A percentile compares a stretch with the other conserved stretches of the same genome.
Evolutionary conservation across 2,329 filamentous ascomycete species (phyloP).

Genomic region (Cadophora sp.): DNA sequence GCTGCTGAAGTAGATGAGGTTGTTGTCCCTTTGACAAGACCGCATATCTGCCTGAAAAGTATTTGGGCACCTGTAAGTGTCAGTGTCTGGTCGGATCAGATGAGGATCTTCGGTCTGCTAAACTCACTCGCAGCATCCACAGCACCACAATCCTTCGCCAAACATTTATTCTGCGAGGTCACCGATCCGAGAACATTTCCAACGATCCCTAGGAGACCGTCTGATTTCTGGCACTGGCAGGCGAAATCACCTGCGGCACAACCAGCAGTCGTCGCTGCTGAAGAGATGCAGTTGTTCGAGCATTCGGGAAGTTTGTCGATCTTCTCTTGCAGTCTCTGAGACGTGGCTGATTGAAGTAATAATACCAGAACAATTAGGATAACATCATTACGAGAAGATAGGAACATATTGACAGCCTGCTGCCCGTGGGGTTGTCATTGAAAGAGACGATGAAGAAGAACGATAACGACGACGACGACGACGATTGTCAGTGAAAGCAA

Average conservation of each 20-base stretch:
- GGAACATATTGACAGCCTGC: constrained; percentile 15
- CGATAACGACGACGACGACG: constrained; percentile 1
- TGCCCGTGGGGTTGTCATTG: constrained; percentile 9
- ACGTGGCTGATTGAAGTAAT: neutral
- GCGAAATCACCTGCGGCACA: constrained; percentile 3
- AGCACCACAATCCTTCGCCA: constrained; percentile 1
- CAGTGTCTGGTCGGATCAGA: neutral
- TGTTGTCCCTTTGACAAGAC: neutral
- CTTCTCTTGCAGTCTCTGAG: constrained; percentile 3
- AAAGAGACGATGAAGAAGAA: neutral
- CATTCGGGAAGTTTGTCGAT: constrained; percentile 7
- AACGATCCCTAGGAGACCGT: neutral
- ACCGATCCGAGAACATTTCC: neutral
- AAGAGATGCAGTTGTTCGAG: constrained; percentile 9
- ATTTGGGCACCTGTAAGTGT: neutral
- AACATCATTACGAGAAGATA: constrained; percentile 6
- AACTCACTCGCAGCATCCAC: constrained; percentile 6
- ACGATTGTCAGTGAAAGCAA: neutral
- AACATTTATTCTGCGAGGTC: constrained; percentile 1
- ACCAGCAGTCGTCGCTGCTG: constrained; percentile 2
- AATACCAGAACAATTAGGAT: neutral
- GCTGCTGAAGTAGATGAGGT: neutral
- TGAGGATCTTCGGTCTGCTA: neutral
- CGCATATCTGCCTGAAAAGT: constrained; percentile 8
- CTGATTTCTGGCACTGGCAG: constrained; percentile 5